Evolutionary conservation across 371 early-diverging fungal genomes (phyloP), one percentile per base, ranked within the genome.

Genomic region (Gilbertella persicaria): DNA sequence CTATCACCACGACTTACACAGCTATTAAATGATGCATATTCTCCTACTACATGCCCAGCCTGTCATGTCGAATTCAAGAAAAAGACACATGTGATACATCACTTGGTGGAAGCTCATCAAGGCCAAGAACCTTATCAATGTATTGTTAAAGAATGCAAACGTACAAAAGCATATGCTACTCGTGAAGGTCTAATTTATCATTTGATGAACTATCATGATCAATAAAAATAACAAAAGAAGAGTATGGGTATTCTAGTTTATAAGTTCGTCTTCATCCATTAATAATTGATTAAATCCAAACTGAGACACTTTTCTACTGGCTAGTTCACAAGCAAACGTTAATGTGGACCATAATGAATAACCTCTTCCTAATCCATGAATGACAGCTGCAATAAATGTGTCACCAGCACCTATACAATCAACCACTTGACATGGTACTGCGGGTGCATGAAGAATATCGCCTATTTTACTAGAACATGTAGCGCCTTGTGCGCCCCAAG

Each of bases 341-440:
- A 80, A 54, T 5, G 78, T 71, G 1, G 44, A 43, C 37, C 37
- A 28, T 51, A 52, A 16, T 1, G 28, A 38, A 52, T 62, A 29
- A 14, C 52, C 48, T 38, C 56, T 50, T 19, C 69, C 45, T 28
- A 75, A 48, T 70, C 62, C 45, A 14, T 40, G 51, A 10, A 88
- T 82, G 10, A 80, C 62, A 3, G 86, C 86, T n/a, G 86, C 89
- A 25, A 80, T 77, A 58, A 88, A 88, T 0, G 87, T 85, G 52
- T 88, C 89, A 19, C 89, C 89, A 10, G 86, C 87, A 25, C 89
- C 89, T 33, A 85, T 75, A 6, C 82, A 60, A 43, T 86, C 87
- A 7, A 82, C 67, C 0, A 80, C 69, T 25, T 53, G 62, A 4
- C 35, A 23, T 4, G 10, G 29, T 10, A 40, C 17, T 26, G 47